Conservation (phyloP, 1,284 basidiomycete species). For the Puccinia triticina region DNA sequence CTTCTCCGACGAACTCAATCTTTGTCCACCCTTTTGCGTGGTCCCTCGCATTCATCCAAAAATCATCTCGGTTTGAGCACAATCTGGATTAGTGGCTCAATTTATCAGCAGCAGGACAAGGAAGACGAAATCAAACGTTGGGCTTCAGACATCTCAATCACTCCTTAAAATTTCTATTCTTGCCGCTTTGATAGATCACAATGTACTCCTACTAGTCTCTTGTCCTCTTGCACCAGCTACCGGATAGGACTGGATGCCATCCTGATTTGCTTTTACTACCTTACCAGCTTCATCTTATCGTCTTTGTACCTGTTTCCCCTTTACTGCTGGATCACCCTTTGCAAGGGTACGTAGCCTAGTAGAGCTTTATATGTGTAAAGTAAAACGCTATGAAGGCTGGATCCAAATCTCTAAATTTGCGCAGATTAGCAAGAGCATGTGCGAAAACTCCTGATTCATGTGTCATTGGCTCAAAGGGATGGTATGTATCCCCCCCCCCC, state of each 20-base stretch:
- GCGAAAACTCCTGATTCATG: not conserved
- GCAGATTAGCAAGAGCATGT: not conserved
- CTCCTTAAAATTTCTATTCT: not conserved
- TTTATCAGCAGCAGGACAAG: conserved; percentile 2
- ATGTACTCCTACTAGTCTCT: not conserved
- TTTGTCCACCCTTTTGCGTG: not conserved
- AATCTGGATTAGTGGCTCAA: not conserved
- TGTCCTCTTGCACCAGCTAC: not conserved
- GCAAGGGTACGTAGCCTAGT: not conserved
- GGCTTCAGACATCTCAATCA: conserved; percentile 12
- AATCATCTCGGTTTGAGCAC: not conserved
- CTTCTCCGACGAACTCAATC: conserved; percentile 21
- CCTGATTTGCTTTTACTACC: not conserved
- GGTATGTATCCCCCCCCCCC: too few species aligned
- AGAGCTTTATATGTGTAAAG: not conserved
- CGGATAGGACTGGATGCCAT: not conserved
- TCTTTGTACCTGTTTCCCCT: conserved; percentile 3
- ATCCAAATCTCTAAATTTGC: not conserved
- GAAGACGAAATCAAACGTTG: conserved; percentile 14
- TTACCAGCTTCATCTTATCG: not conserved
- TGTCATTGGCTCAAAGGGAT: too few species aligned
- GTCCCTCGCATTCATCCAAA: not conserved
- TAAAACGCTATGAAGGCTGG: not conserved
- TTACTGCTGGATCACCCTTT: not conserved
- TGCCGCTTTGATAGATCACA: not conserved